Conservation (phyloP, 306 rosid species). For the Cucurbita moschata region DNA sequence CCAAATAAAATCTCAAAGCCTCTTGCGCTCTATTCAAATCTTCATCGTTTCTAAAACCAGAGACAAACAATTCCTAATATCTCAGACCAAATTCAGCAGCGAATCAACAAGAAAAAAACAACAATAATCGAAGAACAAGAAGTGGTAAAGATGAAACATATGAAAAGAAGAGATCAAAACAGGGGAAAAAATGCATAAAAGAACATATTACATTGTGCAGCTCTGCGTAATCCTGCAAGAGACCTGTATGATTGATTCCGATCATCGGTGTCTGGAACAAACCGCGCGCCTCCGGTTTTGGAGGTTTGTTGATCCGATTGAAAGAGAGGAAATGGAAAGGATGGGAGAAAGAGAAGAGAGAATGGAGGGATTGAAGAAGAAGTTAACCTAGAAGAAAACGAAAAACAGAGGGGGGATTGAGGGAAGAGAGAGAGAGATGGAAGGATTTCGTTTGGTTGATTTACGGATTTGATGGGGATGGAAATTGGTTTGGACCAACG, state of each 20-base stretch:
- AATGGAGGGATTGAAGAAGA: not conserved
- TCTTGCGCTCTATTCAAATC: not conserved
- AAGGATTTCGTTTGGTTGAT: constrained; percentile 18
- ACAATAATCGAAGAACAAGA: not conserved
- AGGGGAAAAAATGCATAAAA: not conserved
- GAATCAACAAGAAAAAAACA: not conserved
- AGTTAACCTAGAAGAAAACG: constrained; percentile 69
- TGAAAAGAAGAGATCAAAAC: not conserved
- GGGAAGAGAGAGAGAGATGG: too few relatives aligned
- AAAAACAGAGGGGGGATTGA: constrained; percentile 47
- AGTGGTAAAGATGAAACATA: not conserved
- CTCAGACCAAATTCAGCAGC: not conserved
- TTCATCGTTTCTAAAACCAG: not conserved
- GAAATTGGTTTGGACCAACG: constrained; percentile 96
- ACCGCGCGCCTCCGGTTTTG: constrained; percentile 31
- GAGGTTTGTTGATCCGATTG: constrained; percentile 63
- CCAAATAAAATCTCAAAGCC: not conserved
- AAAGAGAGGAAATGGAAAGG: constrained; percentile 4
- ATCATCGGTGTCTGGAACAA: constrained; percentile 31
- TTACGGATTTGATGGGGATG: constrained; percentile 33
- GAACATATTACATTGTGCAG: constrained; percentile 38
- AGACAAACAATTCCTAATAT: not conserved
- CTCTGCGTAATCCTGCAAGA: constrained; percentile 65
- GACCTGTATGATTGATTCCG: constrained; percentile 50
- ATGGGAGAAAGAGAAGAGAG: not conserved